phyloP scores from a whole-genome alignment of 192 early-diverging fungal species.

The Kickxella alabastrina region DNA sequence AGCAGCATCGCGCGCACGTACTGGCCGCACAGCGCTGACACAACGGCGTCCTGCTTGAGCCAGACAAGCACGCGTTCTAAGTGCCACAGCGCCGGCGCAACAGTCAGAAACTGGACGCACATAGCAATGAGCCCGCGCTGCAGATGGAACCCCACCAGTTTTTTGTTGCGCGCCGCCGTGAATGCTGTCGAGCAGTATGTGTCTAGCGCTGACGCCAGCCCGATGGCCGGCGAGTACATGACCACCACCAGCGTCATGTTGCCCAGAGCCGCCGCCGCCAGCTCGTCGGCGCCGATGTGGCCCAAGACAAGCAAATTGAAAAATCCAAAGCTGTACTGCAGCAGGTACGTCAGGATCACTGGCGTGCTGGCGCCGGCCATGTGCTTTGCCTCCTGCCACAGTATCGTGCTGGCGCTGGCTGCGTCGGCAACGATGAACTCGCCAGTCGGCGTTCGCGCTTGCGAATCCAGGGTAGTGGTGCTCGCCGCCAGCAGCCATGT shows the following conservation, averaged over 20 bases:
- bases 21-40: slow-evolving; percentile 64
- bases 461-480: no score
- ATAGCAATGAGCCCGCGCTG: slow-evolving; percentile 80
- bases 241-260: slow-evolving; percentile 71
- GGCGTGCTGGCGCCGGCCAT: slow-evolving; percentile 27
- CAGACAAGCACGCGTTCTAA: slow-evolving; percentile 65
- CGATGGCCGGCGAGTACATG: slow-evolving; percentile 64
- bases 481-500: not conserved
- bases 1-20: slow-evolving; percentile 69
- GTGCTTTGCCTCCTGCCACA: slow-evolving; percentile 19
- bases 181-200: slow-evolving; percentile 72
- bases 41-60: slow-evolving; percentile 68
- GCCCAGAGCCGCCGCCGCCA: slow-evolving; percentile 67
- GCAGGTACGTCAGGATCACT: slow-evolving; percentile 50
- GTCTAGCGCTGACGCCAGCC: slow-evolving; percentile 69
- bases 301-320: slow-evolving; percentile 62
- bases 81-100: slow-evolving; percentile 67
- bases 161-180: slow-evolving; percentile 62
- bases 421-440: no score
- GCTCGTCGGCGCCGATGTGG: slow-evolving; percentile 61
- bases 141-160: slow-evolving; percentile 67
- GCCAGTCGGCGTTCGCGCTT: no score
- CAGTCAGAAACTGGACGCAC: slow-evolving; percentile 62
- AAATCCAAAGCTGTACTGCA: slow-evolving; percentile 65
- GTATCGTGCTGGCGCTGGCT: slow-evolving; percentile 4